A percentile compares a stretch with the other conserved stretches of the same genome.
Evolutionary conservation across 1,284 basidiomycete genomes (phyloP).

Genomic region (Polyporus tsugae): DNA sequence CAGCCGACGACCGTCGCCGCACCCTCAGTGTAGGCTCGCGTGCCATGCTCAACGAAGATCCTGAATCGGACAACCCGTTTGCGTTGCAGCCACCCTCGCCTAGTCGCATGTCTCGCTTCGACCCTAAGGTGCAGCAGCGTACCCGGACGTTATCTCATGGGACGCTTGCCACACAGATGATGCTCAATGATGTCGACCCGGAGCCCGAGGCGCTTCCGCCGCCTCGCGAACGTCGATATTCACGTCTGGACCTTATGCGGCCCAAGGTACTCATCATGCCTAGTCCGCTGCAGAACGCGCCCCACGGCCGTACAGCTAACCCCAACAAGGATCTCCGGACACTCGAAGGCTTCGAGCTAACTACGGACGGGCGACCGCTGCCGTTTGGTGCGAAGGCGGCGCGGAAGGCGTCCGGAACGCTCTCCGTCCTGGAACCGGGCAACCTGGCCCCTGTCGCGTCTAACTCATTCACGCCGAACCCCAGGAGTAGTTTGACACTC

Average conservation of each 20-base stretch:
- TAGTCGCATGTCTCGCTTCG: slow-evolving; percentile 71
- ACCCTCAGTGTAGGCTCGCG: slow-evolving; percentile 56
- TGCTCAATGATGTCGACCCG: slow-evolving; percentile 62
- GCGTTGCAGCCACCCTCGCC: slow-evolving; percentile 61
- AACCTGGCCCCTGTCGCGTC: slow-evolving; percentile 44
- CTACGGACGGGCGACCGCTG: slow-evolving; percentile 72
- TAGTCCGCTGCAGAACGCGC: slow-evolving; percentile 71
- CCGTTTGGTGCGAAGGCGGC: slow-evolving; percentile 71
- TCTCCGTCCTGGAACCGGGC: slow-evolving; percentile 41
- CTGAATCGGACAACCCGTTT: slow-evolving; percentile 9
- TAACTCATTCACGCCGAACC: slow-evolving; percentile 81
- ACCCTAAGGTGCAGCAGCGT: slow-evolving; percentile 69
- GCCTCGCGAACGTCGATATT: slow-evolving; percentile 62
- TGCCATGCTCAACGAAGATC: slow-evolving; percentile 46
- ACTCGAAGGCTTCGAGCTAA: slow-evolving; percentile 67
- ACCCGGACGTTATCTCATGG: slow-evolving; percentile 71
- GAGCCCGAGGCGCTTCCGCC: slow-evolving; percentile 19
- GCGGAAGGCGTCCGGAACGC: slow-evolving; percentile 51
- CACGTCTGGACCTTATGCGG: slow-evolving; percentile 76
- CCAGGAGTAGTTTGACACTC: slow-evolving; percentile 71
- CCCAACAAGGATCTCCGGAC: slow-evolving; percentile 44
- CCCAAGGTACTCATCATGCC: slow-evolving; percentile 89
- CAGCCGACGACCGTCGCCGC: slow-evolving; percentile 46
- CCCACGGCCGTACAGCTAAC: slow-evolving; percentile 36
- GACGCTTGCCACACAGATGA: slow-evolving; percentile 68